Evolutionary conservation across 2,329 filamentous ascomycete genomes (phyloP), one percentile per base, ranked within the genome.

Genomic region (Neopestalotiopsis rosae): DNA sequence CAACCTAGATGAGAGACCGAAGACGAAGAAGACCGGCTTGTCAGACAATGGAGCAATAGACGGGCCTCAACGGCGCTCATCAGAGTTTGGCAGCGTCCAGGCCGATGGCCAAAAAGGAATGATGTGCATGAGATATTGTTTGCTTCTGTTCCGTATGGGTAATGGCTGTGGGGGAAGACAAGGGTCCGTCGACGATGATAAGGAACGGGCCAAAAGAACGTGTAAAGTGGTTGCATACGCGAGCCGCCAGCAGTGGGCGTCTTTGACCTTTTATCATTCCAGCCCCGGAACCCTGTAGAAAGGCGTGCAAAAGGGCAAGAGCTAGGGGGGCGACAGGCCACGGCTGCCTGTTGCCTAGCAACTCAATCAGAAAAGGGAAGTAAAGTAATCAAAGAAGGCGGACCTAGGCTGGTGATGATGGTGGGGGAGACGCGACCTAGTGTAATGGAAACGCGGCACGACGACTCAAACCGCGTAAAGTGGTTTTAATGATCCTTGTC

Each of bases 391-490:
- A 67, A 68, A 70, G 49, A 69, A 52, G 70, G 71, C 69, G 59
- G 70, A 74, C 74, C 74, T 71, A 74, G 72, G 74, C 71, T 68
- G 72, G 71, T 64, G 71, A 67, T 61, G 64, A 61, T 70, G 72
- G 76, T 71, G 73, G 74, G 72, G 73, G 71, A 67, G 61, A 65
- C 62, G 67, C 71, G 71, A 75, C 73, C 76, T 76, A 75, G 77
- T 76, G 75, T 74, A 73, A 76, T 75, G 76, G 73, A 57, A 73
- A 76, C 77, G 76, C 77, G 78, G 72, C 71, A 74, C 70, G 77
- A 76, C 79, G 78, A 78, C 77, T 80, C 79, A 79, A 80, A 77
- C 77, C 79, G 79, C 78, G 79, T 81, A 80, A 79, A 80, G 79
- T 80, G 79, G 77, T 79, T 79, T 72, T 63, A 13, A 63, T 68